Evolutionary conservation across 139 green algal species (phyloP).

Genomic region (Auxenochlorella pyrenoidosa): DNA sequence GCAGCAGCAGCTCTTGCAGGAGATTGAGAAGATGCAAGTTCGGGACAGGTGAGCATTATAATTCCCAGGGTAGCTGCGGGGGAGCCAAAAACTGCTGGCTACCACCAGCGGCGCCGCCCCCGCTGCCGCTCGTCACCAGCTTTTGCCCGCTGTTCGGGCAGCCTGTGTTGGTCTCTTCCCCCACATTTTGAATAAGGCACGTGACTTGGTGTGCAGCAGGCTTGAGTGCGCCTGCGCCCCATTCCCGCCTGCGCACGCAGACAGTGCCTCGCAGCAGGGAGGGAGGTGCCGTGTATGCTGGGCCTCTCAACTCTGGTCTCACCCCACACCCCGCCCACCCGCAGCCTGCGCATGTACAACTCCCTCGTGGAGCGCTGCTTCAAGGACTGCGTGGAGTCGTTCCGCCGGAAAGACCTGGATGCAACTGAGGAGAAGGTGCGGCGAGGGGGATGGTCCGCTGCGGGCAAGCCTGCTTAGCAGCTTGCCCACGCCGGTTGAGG

Average conservation of each 20-base stretch:
- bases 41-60: conserved; percentile 80
- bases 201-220: too few relatives aligned
- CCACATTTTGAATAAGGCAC: too few relatives aligned
- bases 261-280: too few relatives aligned
- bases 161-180: too few relatives aligned
- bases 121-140: background rate
- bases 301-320: too few relatives aligned
- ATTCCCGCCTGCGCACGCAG: background rate
- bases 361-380: conserved; percentile 96
- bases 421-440: conserved; percentile 91
- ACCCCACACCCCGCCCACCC: background rate
- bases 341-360: conserved; percentile 98
- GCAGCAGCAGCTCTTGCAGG: conserved; percentile 62
- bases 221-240: too few relatives aligned
- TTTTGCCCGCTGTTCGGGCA: too few relatives aligned
- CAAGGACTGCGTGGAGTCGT: conserved; percentile 90
- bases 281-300: too few relatives aligned
- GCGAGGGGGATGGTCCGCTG: background rate
- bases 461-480: background rate
- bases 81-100: too few relatives aligned
- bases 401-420: conserved; percentile 93
- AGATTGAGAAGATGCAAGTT: conserved; percentile 90
- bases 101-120: background rate
- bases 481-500: background rate
- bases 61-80: background rate